Conservation (phyloP, 371 early-diverging fungal species). For the Lichtheimia ornata region DNA sequence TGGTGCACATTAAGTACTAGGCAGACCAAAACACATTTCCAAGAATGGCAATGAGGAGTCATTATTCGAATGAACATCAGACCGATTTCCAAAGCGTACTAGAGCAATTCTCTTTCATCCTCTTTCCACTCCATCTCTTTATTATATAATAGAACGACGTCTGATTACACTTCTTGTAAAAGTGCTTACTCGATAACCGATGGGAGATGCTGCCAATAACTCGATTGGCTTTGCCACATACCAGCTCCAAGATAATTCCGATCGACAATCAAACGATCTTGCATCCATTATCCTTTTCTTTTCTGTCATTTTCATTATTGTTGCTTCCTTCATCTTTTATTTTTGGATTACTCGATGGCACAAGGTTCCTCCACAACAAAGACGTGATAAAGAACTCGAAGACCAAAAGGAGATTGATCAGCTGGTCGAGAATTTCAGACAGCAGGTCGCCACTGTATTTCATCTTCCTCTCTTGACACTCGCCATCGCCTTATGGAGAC, state of each 20-base stretch:
- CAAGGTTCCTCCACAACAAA: conserved; percentile 40
- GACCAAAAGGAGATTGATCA: conserved; percentile 50
- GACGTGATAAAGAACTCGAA: conserved; percentile 43
- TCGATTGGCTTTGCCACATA: conserved; percentile 48
- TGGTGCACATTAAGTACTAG: no score
- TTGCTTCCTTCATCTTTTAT: conserved; percentile 42
- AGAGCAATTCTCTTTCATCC: neutral
- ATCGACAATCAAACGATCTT: conserved; percentile 28
- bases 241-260: conserved; percentile 40
- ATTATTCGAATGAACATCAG: neutral
- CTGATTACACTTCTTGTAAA: neutral
- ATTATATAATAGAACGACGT: neutral
- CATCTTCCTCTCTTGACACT: conserved; percentile 40
- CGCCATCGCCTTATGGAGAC: conserved; percentile 27
- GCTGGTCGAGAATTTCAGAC: conserved; percentile 42
- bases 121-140: neutral
- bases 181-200: neutral
- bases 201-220: conserved; percentile 5
- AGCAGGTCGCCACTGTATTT: conserved; percentile 39
- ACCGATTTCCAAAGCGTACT: conserved; percentile 3
- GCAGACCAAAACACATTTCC: conserved; percentile 12
- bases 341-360: conserved; percentile 56
- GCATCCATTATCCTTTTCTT: conserved; percentile 49
- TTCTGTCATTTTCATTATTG: conserved; percentile 33
- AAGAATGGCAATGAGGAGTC: conserved; percentile 12